Percentiles rank a stretch among this genome's conserved stretches.
phyloP scores from a whole-genome alignment of 176 grass and related monocot genomes.

The Dactylis glomerata region DNA sequence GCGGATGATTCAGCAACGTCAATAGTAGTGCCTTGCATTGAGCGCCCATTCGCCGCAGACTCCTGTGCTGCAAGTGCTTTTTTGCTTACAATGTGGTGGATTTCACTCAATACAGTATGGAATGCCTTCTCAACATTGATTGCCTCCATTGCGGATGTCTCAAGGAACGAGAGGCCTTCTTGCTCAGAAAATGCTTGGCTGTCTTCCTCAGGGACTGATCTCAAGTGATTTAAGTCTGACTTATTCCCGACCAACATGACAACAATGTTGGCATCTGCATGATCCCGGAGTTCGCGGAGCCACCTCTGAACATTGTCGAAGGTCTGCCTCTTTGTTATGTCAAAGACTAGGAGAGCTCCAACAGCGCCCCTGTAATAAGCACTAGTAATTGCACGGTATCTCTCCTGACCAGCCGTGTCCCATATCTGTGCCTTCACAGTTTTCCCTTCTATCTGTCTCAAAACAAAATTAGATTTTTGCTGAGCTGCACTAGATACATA shows the following conservation, averaged over 20 bases:
- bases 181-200: slow-evolving; percentile 43
- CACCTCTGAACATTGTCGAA: slow-evolving; percentile 66
- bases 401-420: slow-evolving; percentile 72
- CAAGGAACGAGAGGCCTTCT: slow-evolving; percentile 55
- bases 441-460: slow-evolving; percentile 52
- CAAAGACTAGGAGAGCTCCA: slow-evolving; percentile 53
- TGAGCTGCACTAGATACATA: background rate
- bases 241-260: slow-evolving; percentile 64
- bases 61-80: slow-evolving; percentile 58
- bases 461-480: background rate
- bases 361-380: slow-evolving; percentile 62
- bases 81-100: slow-evolving; percentile 65
- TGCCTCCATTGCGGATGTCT: slow-evolving; percentile 64
- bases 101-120: slow-evolving; percentile 51
- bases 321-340: slow-evolving; percentile 65
- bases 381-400: slow-evolving; percentile 73
- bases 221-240: slow-evolving; percentile 50
- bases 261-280: slow-evolving; percentile 65
- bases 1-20: slow-evolving; percentile 40
- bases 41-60: slow-evolving; percentile 25
- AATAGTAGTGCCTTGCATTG: slow-evolving; percentile 51
- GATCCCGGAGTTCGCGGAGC: slow-evolving; percentile 58
- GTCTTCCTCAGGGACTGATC: slow-evolving; percentile 57
- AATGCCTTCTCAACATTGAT: slow-evolving; percentile 64
- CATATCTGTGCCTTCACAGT: slow-evolving; percentile 71